Base-by-base conservation (phyloP, 306 rosid genomes). In the Styphnolobium japonicum region DNA sequence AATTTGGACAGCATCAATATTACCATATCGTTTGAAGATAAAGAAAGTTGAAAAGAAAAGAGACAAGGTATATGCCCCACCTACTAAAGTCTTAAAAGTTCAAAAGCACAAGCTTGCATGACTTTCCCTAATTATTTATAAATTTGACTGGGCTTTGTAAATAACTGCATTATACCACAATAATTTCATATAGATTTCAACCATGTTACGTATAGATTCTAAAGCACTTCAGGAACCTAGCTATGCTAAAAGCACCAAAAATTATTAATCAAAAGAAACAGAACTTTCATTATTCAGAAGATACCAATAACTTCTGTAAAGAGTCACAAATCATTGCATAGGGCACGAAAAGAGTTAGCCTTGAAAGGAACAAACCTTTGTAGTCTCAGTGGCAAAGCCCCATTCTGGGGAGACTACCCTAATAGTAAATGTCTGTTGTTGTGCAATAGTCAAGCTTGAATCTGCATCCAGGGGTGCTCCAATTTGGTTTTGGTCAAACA, bases 351-450 rank as follows among this genome's bases (percentile, higher is more conserved):
- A 77, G 49, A 52, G 52, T 18, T 22, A 39, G 27, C 29, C 12
- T 66, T 29, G 48, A 52, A 83, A 27, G 75, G 72, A 49, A 63
- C 85, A 73, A 78, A 95, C 99, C 98, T 95, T 95, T 12, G 98
- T 91, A 16, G 85, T 62, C 82, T 90, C 97, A 18, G 87, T 84
- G 80, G 94, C 86, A 87, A 80, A 90, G 64, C 98, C 93, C 94
- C 96, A 90, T 76, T 85, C 99, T 51, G 99, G 99, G 27, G 94
- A 90, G 83, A 96, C 81, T 77, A 88, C 90, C 71, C 14, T 87
- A 69, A 96, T 90, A 16, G 92, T 77, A 84, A 93, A 96, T 72
- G 86, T 96, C 85, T 90, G 97, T 49, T 86, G 75, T 82, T 89
- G 94, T 71, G 93, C 87, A 37, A 89, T 78, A 10, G 93, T 93